A percentile compares a stretch with the other conserved stretches of the same genome.
Conservation (phyloP, 495 filamentous ascomycete genomes). For the Geoglossum glabrum region DNA sequence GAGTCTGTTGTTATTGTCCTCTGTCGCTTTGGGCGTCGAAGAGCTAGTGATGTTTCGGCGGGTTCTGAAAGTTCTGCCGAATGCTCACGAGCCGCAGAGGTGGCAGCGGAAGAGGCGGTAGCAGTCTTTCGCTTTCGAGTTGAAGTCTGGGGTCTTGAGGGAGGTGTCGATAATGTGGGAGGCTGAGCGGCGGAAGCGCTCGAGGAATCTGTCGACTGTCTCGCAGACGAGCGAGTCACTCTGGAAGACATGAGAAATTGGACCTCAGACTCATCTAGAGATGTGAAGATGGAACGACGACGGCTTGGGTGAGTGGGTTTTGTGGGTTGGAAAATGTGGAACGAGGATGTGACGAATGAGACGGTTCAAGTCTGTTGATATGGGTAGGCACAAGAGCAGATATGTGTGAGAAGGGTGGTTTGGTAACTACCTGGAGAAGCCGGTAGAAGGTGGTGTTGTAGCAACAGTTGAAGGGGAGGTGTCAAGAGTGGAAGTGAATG, state of each 20-base stretch:
- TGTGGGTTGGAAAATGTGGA: slow-evolving; percentile 2
- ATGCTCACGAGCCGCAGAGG: slow-evolving; percentile 14
- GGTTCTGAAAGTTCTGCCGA: slow-evolving; percentile 20
- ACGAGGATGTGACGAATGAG: neutral
- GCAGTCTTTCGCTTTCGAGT: slow-evolving; percentile 38
- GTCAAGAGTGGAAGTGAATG: neutral
- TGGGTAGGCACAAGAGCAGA: neutral
- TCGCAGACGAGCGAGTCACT: slow-evolving; percentile 61
- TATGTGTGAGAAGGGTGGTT: neutral
- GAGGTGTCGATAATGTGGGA: slow-evolving; percentile 21
- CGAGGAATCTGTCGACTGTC: slow-evolving; percentile 46
- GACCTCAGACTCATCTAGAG: slow-evolving; percentile 2
- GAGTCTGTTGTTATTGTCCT: neutral
- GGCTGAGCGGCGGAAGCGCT: slow-evolving; percentile 20
- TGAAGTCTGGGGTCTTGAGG: slow-evolving; percentile 9
- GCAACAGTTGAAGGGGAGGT: neutral
- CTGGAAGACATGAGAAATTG: slow-evolving; percentile 61
- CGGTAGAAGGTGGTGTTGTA: neutral
- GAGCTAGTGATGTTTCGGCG: neutral
- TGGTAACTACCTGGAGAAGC: slow-evolving; percentile 1
- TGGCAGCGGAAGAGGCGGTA: slow-evolving; percentile 10
- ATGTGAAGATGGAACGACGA: slow-evolving; percentile 1
- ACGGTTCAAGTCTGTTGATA: slow-evolving; percentile 1
- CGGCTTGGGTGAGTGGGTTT: neutral
- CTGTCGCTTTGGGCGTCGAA: slow-evolving; percentile 4